phyloP scores from a whole-genome alignment of 306 rosid species.

The Cicer pinnatifidum region DNA sequence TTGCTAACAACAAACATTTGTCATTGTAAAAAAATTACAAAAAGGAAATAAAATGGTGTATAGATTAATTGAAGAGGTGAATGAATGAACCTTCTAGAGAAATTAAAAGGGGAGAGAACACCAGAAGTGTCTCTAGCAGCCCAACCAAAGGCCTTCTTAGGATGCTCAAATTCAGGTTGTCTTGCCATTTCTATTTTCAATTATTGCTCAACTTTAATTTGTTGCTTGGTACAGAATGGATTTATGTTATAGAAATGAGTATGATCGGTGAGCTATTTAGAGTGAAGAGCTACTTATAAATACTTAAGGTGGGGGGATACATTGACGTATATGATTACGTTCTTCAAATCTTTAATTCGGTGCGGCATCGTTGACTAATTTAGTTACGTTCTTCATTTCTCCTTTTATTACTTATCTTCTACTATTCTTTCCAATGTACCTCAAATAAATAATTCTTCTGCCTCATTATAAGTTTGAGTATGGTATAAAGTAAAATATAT shows the following conservation, averaged over 20 bases:
- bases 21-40: neutral
- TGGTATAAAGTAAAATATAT: no score
- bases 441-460: neutral
- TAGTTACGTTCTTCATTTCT: neutral
- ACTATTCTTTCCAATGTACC: neutral
- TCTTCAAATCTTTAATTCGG: neutral
- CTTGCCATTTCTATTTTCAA: slow-evolving; percentile 19
- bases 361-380: neutral
- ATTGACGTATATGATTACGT: slow-evolving; percentile 2
- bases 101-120: slow-evolving; percentile 50
- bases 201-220: neutral
- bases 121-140: slow-evolving; percentile 51
- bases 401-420: neutral
- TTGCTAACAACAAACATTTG: no score
- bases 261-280: neutral
- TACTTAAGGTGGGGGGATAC: neutral
- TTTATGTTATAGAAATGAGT: neutral
- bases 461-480: no score
- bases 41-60: neutral
- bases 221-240: neutral
- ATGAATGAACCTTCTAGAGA: slow-evolving; percentile 51
- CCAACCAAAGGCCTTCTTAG: slow-evolving; percentile 45
- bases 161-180: slow-evolving; percentile 33
- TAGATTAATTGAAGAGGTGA: neutral
- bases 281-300: neutral